Conservation (phyloP, 306 rosid species). For the Sesbania bispinosa region DNA sequence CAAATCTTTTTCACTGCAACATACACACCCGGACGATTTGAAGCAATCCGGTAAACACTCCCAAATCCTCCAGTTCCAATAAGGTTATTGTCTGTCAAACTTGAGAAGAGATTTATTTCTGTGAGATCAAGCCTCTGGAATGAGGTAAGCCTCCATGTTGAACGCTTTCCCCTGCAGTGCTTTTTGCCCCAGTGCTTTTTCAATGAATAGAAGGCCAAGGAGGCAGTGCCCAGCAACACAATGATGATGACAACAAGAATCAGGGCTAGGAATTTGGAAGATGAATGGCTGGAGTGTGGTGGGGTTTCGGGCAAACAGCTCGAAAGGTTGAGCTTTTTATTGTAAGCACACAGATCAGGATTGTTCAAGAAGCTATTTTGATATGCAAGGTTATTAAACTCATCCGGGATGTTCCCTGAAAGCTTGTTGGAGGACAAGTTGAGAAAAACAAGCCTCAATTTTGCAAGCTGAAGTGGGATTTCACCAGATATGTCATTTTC, state of each 20-base stretch:
- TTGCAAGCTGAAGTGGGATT: constrained; percentile 58
- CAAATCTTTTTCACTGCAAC: constrained; percentile 81
- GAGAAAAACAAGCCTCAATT: constrained; percentile 54
- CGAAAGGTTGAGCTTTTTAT: constrained; percentile 35
- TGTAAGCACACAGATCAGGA: constrained; percentile 53
- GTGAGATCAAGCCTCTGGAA: constrained; percentile 71
- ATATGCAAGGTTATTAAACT: constrained; percentile 53
- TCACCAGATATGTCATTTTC: constrained; percentile 62
- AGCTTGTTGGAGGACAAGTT: constrained; percentile 79
- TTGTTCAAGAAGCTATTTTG: constrained; percentile 65
- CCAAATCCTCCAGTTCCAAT: constrained; percentile 94
- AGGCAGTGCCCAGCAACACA: constrained; percentile 29
- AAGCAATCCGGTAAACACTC: constrained; percentile 61
- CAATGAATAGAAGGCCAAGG: constrained; percentile 25
- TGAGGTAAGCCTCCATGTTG: constrained; percentile 76
- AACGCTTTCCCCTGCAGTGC: constrained; percentile 22
- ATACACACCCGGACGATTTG: constrained; percentile 37
- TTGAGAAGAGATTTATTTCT: constrained; percentile 42
- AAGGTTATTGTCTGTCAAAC: constrained; percentile 63
- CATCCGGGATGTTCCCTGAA: constrained; percentile 67
- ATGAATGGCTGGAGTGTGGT: constrained; percentile 29
- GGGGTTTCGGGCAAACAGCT: constrained; percentile 36
- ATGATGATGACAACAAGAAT: constrained; percentile 25
- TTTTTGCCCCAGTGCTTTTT: constrained; percentile 33
- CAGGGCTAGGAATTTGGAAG: constrained; percentile 42